Evolutionary conservation across 345 rosid species (phyloP), one percentile per base, ranked within the genome.

Genomic region (Populus ilicifolia): DNA sequence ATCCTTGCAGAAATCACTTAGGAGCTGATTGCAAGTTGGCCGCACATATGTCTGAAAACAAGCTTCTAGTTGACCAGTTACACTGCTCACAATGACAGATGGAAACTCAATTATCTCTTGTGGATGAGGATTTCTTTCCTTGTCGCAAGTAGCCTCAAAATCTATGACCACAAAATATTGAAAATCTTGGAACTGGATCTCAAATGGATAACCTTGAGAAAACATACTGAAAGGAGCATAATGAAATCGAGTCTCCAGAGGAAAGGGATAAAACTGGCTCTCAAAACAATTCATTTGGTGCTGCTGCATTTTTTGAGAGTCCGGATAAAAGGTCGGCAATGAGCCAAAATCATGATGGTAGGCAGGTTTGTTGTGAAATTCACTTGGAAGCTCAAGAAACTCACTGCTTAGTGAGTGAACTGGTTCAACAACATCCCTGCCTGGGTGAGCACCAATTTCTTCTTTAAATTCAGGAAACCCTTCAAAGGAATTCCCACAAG

Each of bases 91-190:
- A 35, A 86, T 81, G 72, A 86, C 89, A 69, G 87, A 83, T 35
- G 89, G 89, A 79, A 86, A 86, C 83, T 86, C 89, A 11, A 86
- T 86, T 39, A 86, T 86, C 82, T 86, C 89, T 61, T 86, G 89
- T 18, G 89, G 89, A 68, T 86, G 86, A n/a, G 89, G 89, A 70
- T 81, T 86, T 80, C 70, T 83, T 71, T 77, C 89, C 80, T 80
- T 84, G 77, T 84, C 89, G 73, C 89, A 82, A 67, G 89, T 86
- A 52, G 87, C 89, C 86, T 86, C 89, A 43, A 86, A 84, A 79
- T 86, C 89, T 68, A 86, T 84, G 75, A 86, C 85, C 75, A 86
- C 87, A 78, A 86, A 84, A 81, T 86, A 84, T 71, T 84, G 87
- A 75, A 86, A 86, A 65, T 88, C 91, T 81, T 88, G 92, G 76